Percentiles rank a stretch among this genome's conserved stretches.
phyloP scores from a whole-genome alignment of 139 green algal species.

The Chlamydomonas urium region DNA sequence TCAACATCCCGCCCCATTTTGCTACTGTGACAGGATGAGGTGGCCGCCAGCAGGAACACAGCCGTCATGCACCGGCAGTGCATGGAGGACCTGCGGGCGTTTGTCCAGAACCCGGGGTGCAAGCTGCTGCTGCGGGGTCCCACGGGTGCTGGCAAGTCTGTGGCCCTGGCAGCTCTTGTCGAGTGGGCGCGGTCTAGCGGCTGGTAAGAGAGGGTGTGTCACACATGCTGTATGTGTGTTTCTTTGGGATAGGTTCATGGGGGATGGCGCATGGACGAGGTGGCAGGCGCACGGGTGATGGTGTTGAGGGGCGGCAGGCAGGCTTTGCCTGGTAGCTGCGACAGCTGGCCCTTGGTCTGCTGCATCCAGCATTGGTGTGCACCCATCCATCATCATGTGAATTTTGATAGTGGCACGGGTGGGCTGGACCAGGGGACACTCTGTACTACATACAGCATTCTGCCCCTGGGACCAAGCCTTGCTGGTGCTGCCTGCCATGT shows the following conservation, averaged over 20 bases:
- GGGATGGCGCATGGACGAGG: no score
- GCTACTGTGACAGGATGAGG: background rate
- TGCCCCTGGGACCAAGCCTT: background rate
- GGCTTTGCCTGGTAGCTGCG: background rate
- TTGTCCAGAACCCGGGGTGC: background rate
- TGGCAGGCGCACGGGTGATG: no score
- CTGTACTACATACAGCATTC: background rate
- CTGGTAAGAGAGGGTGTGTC: constrained; percentile 22
- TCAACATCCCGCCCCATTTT: background rate
- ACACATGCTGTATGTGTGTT: background rate
- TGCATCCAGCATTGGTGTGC: no score
- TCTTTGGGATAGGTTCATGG: background rate
- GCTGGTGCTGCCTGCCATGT: background rate
- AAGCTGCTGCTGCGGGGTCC: constrained; percentile 18
- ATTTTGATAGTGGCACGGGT: background rate
- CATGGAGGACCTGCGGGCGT: background rate
- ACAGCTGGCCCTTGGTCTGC: background rate
- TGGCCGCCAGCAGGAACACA: background rate
- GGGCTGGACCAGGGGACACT: background rate
- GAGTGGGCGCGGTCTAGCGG: constrained; percentile 44
- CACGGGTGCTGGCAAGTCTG: constrained; percentile 51
- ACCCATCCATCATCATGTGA: no score
- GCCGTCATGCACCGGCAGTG: background rate
- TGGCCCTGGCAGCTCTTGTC: constrained; percentile 53
- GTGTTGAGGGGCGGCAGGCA: background rate